Conservation (phyloP, 306 rosid species). For the Corylus heterophylla region DNA sequence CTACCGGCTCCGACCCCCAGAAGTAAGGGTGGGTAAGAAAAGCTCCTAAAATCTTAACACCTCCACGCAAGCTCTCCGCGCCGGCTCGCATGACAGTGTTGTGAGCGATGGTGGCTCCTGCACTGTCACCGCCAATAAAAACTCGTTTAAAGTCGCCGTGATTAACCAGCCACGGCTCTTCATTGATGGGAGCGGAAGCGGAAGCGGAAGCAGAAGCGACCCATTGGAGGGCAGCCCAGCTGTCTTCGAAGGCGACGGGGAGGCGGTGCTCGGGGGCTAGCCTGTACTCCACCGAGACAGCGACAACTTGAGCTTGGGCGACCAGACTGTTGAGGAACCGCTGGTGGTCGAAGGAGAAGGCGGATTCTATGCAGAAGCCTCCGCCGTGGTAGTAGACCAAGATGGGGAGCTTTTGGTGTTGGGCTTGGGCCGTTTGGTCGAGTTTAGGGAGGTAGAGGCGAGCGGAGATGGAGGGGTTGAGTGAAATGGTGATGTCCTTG, state of each 20-base stretch:
- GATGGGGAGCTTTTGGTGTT: constrained; percentile 38
- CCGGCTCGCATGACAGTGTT: constrained; percentile 46
- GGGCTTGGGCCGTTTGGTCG: neutral
- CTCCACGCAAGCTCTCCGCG: constrained; percentile 37
- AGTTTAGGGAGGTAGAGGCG: constrained; percentile 46
- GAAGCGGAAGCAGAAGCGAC: constrained; percentile 15
- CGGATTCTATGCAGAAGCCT: constrained; percentile 38
- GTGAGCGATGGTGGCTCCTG: constrained; percentile 50
- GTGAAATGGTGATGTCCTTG: constrained; percentile 44
- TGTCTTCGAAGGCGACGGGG: constrained; percentile 44
- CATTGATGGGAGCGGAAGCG: constrained; percentile 19
- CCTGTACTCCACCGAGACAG: constrained; percentile 57
- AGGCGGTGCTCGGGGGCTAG: constrained; percentile 47
- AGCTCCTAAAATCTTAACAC: constrained; percentile 33
- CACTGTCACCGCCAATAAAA: constrained; percentile 51
- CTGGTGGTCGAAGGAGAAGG: constrained; percentile 52
- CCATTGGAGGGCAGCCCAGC: constrained; percentile 50
- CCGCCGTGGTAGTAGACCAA: constrained; percentile 61
- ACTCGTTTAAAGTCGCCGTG: constrained; percentile 36
- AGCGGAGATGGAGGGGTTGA: constrained; percentile 41
- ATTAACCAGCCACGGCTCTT: constrained; percentile 43
- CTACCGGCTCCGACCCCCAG: constrained; percentile 36
- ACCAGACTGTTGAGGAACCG: constrained; percentile 47
- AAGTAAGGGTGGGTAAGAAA: constrained; percentile 48
- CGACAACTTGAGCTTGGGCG: constrained; percentile 38